Evolutionary conservation across 805 yeast genomes (phyloP), one percentile per base, ranked within the genome.

Genomic region (Barnettozyma vustinii): DNA sequence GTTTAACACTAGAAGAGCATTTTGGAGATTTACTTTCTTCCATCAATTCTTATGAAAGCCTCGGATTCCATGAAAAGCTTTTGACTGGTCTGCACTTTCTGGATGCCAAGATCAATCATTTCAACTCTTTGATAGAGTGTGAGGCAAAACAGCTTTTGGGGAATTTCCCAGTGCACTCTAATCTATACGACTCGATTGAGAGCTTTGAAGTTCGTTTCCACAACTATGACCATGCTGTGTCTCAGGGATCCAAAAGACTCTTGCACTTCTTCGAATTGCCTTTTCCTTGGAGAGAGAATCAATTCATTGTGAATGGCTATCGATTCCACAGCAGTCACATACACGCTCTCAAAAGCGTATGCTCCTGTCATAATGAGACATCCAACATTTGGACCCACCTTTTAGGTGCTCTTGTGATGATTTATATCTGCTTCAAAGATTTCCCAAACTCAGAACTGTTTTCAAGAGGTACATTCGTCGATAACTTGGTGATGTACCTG

Each of bases 311-410:
- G 19, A 71, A 79, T 48, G 98, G 98, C 3, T 94, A 92, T 69
- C 72, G 97, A 52, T 94, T 92, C 67, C 81, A 84, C 52, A 70
- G 78, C 49, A 75, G 77, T 37, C 90, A 84, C 61, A 27, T 59
- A 7, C 74, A 77, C 47, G 84, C 94, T 55, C 46, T 84, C 27
- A 65, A 72, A 51, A 79, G 91, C 43, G 70, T 90, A 16, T 75
- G 80, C 61, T 63, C 71, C 43, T 54, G 73, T 64, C 98, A 94
- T 67, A 92, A 92, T 63, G 99, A 92, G 65, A 78, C 96, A 0
- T 77, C 86, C 62, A 94, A 94, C 67, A 90, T 92, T 48, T 92
- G 99, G 98, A 78, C 96, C 0, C 99, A 92, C 69, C 60, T 88
- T 13, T 33, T 80, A 2, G 98, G 97, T 13, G 77, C 85, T 2